Evolutionary conservation across 148 eudicot genomes (phyloP).

Genomic region (Diospyros kaki): DNA sequence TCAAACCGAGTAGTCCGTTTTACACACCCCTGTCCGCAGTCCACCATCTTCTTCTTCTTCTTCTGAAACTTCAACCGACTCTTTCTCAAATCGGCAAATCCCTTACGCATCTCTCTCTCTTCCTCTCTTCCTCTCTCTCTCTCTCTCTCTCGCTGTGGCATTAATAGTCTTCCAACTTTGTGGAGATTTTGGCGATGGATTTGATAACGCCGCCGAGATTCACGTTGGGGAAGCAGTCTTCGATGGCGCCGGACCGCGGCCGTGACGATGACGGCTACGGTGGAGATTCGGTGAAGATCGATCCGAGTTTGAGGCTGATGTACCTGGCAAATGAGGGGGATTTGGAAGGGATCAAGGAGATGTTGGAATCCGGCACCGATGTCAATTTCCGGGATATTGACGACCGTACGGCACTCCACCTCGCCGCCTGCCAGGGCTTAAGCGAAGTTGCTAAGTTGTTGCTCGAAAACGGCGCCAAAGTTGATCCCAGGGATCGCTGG

Average conservation of each 20-base stretch:
- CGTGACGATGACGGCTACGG: conserved; percentile 18
- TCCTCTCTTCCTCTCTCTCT: too few relatives aligned
- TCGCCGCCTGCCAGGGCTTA: conserved; percentile 85
- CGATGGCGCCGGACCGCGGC: conserved; percentile 33
- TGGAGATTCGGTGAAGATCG: conserved; percentile 19
- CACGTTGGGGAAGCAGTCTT: conserved; percentile 65
- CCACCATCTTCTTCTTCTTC: too few relatives aligned
- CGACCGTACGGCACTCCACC: conserved; percentile 70
- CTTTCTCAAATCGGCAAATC: too few relatives aligned
- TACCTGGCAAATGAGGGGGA: conserved; percentile 71
- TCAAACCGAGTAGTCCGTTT: too few relatives aligned
- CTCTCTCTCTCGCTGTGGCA: not conserved
- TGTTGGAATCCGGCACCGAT: conserved; percentile 50
- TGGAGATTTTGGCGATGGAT: conserved; percentile 14
- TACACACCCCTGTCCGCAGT: too few relatives aligned
- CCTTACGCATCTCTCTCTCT: too few relatives aligned
- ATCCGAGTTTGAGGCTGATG: conserved; percentile 65
- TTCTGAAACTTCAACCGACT: too few relatives aligned
- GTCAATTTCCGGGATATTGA: conserved; percentile 79
- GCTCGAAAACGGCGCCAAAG: conserved; percentile 51
- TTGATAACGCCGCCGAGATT: conserved; percentile 31
- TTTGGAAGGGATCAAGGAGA: conserved; percentile 65
- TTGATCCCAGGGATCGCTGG: conserved; percentile 89
- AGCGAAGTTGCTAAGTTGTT: conserved; percentile 57
- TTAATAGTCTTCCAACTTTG: not conserved